Evolutionary conservation across 768 basidiomycete genomes (phyloP), one percentile per base, ranked within the genome.

Genomic region (Hortiboletus flavorubellus): DNA sequence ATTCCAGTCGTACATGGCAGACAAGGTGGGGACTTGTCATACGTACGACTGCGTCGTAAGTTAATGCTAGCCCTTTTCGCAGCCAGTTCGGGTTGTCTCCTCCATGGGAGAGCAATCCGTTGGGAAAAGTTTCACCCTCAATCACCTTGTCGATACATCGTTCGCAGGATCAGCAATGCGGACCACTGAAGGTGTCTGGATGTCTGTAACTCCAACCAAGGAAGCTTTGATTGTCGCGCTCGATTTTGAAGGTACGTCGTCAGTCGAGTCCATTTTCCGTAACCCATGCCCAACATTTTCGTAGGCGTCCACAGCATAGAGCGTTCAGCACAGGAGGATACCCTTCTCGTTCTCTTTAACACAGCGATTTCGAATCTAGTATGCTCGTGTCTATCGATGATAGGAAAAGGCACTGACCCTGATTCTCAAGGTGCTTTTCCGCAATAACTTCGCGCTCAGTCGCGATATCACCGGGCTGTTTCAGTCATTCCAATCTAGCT

Each of bases 61-160:
- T 35, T 49, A 1, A 51, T 39, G 37, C 45, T 58, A 1, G 0
- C 11, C 4, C 23, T 39, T 46, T 52, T 48, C 21, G 14, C 50
- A 85, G 80, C 80, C 81, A 10, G 84, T 85, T 14, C 80, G 78
- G 49, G 84, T 85, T 4, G 82, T 85, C 2, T 84, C 84, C 0
- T 85, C 83, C 1, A 86, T 85, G 83, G 83, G 83, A 6, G 83
- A 84, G 61, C 84, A 85, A 64, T 84, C 82, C 0, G 83, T 86
- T 1, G 84, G 84, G 6, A 85, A 85, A 58, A 80, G 78, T 40
- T 85, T 76, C 50, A 64, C 78, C 0, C 67, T 85, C 23, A 84
- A 85, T 54, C 84, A 85, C 55, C 69, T 86, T n/a, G 76, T 76
- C 1, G 84, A 86, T 56, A 82, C 83, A 0, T 85, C 84, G 1